Evolutionary conservation across 192 early-diverging fungal species (phyloP), one percentile per base, ranked within the genome.

Genomic region (Umbelopsis ramanniana): DNA sequence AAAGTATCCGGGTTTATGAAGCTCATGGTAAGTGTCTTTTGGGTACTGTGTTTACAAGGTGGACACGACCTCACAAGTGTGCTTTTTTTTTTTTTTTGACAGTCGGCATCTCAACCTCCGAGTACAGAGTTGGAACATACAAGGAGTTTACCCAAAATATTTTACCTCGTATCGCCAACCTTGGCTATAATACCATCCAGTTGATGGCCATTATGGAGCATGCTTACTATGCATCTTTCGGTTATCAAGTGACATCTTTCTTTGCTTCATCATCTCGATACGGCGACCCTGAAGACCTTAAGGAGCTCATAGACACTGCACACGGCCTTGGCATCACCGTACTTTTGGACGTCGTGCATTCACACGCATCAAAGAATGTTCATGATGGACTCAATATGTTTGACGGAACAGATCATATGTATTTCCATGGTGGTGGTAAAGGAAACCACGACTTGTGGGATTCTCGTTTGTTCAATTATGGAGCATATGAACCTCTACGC

Each of bases 131-230:
- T 40, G 91, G 90, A n/a, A 91, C 91, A 6, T 98, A 93, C 83
- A 87, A 88, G n/a, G 91, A 98, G 69, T 98, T 98, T 72, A 95
- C 93, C 6, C 74, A 86, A 24, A 88, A 95, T 66, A 87, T 94
- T 19, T 85, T 98, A 43, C 94, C 93, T 40, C 87, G 94, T 68
- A 96, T 98, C 81, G 83, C 82, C 71, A 80, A 92, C 66, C 85
- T 96, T 4, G 92, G 91, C 6, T 95, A 93, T 82, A 95, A 95
- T 79, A 84, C 89, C 0, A 88, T 95, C 69, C 92, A 95, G 79
- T 75, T 95, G 63, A 94, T 94, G 93, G 97, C 97, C 43, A 81
- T 99, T 54, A 98, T 98, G 96, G 97, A 99, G 79, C 97, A 99
- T 72, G 96, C 97, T 33, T 99, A 99, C 82, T 99, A 98, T 73